Evolutionary conservation across 2,329 filamentous ascomycete species (phyloP).

Genomic region (Neocucurbitaria cava): DNA sequence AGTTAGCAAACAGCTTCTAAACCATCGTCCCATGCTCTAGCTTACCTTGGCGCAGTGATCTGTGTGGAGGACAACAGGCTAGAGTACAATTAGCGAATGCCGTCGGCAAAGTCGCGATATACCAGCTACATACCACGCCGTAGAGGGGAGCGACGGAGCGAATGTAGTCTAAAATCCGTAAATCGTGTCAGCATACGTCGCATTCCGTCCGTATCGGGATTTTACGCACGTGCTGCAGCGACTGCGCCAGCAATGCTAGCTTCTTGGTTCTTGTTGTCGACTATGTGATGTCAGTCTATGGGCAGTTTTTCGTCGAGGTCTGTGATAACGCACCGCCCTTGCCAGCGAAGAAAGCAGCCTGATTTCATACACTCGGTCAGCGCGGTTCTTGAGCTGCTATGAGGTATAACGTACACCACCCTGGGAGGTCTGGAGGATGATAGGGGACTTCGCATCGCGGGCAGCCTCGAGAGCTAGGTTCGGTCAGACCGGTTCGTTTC

Average conservation of each 20-base stretch:
- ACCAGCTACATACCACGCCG: constrained; percentile 60
- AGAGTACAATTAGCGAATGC: neutral
- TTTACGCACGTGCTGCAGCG: constrained; percentile 64
- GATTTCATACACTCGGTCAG: neutral
- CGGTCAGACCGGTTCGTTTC: constrained; percentile 1
- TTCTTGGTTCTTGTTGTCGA: constrained; percentile 67
- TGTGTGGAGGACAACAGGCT: constrained; percentile 67
- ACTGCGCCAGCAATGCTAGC: constrained; percentile 88
- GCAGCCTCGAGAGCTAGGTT: constrained; percentile 82
- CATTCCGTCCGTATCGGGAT: constrained; percentile 50
- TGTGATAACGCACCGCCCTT: constrained; percentile 46
- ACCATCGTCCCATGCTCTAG: neutral
- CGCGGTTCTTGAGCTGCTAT: neutral
- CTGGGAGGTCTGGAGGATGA: constrained; percentile 93
- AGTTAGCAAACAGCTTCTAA: neutral
- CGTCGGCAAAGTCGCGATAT: constrained; percentile 2
- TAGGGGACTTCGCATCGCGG: constrained; percentile 86
- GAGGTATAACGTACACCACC: constrained; percentile 55
- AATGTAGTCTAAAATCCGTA: constrained; percentile 72
- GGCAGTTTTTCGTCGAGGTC: neutral
- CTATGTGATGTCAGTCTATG: neutral
- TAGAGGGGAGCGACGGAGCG: constrained; percentile 86
- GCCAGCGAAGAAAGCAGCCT: constrained; percentile 73
- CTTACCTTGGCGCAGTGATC: constrained; percentile 88
- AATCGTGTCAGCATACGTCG: neutral